Evolutionary conservation across 73 alveolate species (phyloP), one percentile per base, ranked within the genome.

Genomic region (Blepharisma stoltei): DNA sequence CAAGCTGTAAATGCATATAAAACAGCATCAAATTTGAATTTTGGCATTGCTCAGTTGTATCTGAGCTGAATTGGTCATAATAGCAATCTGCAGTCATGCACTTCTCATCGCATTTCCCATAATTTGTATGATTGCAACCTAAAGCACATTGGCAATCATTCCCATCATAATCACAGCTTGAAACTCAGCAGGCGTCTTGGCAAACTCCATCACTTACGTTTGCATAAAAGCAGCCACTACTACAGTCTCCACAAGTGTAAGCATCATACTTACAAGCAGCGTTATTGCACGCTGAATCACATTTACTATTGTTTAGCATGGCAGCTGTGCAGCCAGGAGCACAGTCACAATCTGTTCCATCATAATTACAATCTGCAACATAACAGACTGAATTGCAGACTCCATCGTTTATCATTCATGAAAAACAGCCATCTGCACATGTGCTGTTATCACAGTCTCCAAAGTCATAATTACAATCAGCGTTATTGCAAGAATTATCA

Each of bases 391-490:
- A 7, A 25, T 69, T n/a, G 60, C 79, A 69, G 14, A 38, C 27
- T 1, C 79, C 79, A 69, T 69, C 79, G 5, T 43, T 43, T 2
- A 14, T 23, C n/a, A 46, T 38, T 1, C 0, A 44, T 1, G 38
- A 38, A 1, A 0, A 44, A 5, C 79, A 69, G 20, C 79, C 79
- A 18, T 23, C 65, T 38, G 65, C 79, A 25, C 79, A 69, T 1
- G 32, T 52, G 2, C 23, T n/a, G 3, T 14, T 52, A n/a, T 52
- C 23, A n/a, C 32, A 52, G 2, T 25, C 54, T 7, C 32, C 20
- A 44, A 38, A 69, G 41, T 43, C 23, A 38, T 1, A 44, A 69
- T 60, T 60, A 4, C 21, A 9, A 4, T 60, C 21, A 1, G 0
- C 49, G 76, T 60, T 21, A 25, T 21, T 11, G 76, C 76, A 60